phyloP scores from a whole-genome alignment of 2,329 filamentous ascomycete species.

The Paecilomyces fulvus region DNA sequence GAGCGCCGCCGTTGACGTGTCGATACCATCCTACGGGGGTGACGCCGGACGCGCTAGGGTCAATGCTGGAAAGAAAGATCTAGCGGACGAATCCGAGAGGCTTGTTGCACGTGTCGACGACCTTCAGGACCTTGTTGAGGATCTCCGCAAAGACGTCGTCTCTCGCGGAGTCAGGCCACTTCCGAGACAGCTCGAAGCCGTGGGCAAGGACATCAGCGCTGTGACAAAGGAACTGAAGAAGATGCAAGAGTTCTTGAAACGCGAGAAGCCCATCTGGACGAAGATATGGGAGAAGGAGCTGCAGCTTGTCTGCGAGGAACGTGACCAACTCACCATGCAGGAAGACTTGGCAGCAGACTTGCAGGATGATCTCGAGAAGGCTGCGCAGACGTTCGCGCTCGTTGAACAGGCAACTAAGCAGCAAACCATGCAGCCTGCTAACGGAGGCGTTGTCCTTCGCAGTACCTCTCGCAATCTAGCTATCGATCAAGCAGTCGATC shows the following conservation, averaged over 20 bases:
- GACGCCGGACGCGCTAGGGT: constrained; percentile 81
- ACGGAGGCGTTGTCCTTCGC: constrained; percentile 34
- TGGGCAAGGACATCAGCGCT: constrained; percentile 76
- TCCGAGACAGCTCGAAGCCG: constrained; percentile 78
- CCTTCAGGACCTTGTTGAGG: constrained; percentile 92
- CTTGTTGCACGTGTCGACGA: constrained; percentile 91
- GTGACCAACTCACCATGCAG: constrained; percentile 89
- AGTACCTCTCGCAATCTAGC: constrained; percentile 46
- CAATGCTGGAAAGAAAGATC: constrained; percentile 73
- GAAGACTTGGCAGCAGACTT: constrained; percentile 90
- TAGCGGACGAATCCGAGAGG: constrained; percentile 79
- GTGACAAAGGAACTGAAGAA: constrained; percentile 83
- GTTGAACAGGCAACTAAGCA: constrained; percentile 98
- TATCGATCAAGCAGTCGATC: constrained; percentile 54
- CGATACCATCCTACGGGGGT: constrained; percentile 62
- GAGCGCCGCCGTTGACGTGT: constrained; percentile 59
- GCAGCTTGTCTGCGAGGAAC: constrained; percentile 89
- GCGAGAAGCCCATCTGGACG: constrained; percentile 94
- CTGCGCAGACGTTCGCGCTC: constrained; percentile 82
- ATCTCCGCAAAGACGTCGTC: constrained; percentile 95
- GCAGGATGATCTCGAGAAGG: constrained; percentile 91
- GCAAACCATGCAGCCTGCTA: constrained; percentile 64
- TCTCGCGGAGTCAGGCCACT: constrained; percentile 82
- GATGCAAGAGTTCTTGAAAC: constrained; percentile 83
- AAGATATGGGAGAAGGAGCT: constrained; percentile 99